Conservation (phyloP, 2,329 filamentous ascomycete genomes). For the Dactylonectria estremocensis region DNA sequence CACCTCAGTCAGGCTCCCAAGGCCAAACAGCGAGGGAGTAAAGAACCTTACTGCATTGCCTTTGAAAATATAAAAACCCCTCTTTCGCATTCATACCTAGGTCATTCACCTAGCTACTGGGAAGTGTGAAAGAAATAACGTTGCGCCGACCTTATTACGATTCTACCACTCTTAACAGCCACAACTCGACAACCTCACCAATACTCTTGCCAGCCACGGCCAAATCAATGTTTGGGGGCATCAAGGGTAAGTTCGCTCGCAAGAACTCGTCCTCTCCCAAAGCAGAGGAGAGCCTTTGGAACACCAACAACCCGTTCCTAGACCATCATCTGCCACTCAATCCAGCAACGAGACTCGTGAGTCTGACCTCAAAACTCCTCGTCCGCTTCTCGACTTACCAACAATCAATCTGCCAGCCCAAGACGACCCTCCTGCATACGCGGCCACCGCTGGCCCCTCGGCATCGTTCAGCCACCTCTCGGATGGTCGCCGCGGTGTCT, state of each 20-base stretch:
- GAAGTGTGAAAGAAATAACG: neutral
- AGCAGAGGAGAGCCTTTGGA: conserved; percentile 18
- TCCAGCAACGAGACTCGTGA: conserved; percentile 2
- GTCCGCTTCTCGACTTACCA: neutral
- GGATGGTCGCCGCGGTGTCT: conserved; percentile 32
- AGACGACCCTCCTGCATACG: conserved; percentile 56
- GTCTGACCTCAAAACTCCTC: conserved; percentile 3
- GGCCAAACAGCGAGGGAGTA: too few species aligned
- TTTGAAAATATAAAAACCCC: too few species aligned
- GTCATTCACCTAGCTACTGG: too few species aligned
- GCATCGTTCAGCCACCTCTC: conserved; percentile 22
- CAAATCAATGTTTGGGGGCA: conserved; percentile 49
- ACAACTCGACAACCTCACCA: conserved; percentile 11
- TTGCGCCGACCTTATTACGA: neutral
- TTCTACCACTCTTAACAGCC: conserved; percentile 1
- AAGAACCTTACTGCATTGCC: too few species aligned
- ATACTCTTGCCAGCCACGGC: conserved; percentile 34
- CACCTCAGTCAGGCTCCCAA: too few species aligned
- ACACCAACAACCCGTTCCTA: conserved; percentile 30
- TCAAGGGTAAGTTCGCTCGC: conserved; percentile 55
- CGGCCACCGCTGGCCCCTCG: conserved; percentile 28
- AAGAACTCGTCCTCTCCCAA: conserved; percentile 31
- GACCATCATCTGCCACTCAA: neutral
- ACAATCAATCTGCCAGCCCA: conserved; percentile 30
- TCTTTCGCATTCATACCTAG: too few species aligned